Base-by-base conservation (phyloP, 2,329 filamentous ascomycete species). In the Stenocarpella maydis region DNA sequence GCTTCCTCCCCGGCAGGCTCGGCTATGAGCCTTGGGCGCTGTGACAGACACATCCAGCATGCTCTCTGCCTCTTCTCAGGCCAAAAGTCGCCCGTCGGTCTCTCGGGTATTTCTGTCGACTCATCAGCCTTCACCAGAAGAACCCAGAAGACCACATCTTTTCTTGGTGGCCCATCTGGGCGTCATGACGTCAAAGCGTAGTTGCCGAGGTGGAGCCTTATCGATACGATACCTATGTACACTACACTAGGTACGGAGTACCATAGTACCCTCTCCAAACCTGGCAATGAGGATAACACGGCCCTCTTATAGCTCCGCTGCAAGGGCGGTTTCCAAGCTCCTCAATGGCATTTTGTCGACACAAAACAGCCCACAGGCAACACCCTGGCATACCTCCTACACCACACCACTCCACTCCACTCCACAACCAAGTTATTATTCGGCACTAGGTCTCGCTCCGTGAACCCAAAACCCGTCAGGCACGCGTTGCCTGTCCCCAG, bases 151-250 rank as follows among this genome's bases (percentile, higher is more conserved):
- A 41, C 5, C n/a, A 41, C 2, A 17, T 9, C 26, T 10, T 34
- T 4, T 15, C 17, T 31, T n/a, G 10, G 28, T 41, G 10, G 39
- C 26, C 41, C 41, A 21, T 47, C 41, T 17, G 5, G 12, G 31
- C 10, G 19, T 61, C 26, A 61, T 61, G 55, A 61, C 55, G 55
- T 61, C 55, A 61, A 34, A 24, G 41, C 41, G 55, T 61, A 47
- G 55, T 61, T 47, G 41, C 55, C 55, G 55, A 61, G 55, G 55
- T 61, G 55, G 55, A 28, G 34, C 41, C 55, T 61, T 61, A 47
- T 47, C 55, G 55, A 61, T 61, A 47, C 55, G 8, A 4, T 61
- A 4, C 31, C 31, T 8, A 31, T 4, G 8, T 8, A 4, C 8
- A 8, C 4, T 31, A 31, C 31, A 4, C 4, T 31, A 31, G 4